Base-by-base conservation (phyloP, 257 asterid species). In the Penstemon newberryi region DNA sequence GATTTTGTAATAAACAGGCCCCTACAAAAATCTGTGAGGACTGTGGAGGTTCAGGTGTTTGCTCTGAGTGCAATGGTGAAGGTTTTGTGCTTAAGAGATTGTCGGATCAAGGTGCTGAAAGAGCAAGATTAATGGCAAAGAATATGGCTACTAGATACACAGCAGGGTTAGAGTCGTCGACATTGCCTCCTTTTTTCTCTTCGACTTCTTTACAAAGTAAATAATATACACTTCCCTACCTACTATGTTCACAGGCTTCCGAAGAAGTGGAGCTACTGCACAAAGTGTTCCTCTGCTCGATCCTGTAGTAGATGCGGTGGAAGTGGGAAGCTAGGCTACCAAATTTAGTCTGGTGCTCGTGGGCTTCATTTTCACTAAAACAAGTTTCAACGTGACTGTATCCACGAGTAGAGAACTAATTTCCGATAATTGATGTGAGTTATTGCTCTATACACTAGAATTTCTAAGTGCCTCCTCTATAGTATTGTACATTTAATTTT, bases 201-300 rank as follows among this genome's bases (percentile, higher is more conserved):
- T 42, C 62, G 8, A 40, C 41, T 5, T 43, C 42, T 54, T 56
- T 15, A 19, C 6, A 49, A 37, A 0, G 18, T 37, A 5, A 57
- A 56, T 41, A 25, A 9, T 5, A 51, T 12, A 18, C 44, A 12
- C 52, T 44, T 36, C 25, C 3, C 12, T 64, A 15, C 18, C 18
- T 15, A 43, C 45, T 75, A 40, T 71, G 10, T 71, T 53, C 33
- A 73, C 87, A 91, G 97, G 86, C 97, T 88, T 67, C 97, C 97
- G 0, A 91, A 85, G 79, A 90, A 90, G 71, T 93, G 97, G 99
- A 85, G 99, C 84, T 93, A 93, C 83, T 93, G 99, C 80, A 81
- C 87, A 42, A 93, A 88, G 78, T 90, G 99, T 81, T 85, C 96
- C 0, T 87, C 97, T 18, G 67, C 86, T 37, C 86, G 99, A 18